Evolutionary conservation across 768 basidiomycete species (phyloP).

Genomic region (Aureoboletus auriporus): DNA sequence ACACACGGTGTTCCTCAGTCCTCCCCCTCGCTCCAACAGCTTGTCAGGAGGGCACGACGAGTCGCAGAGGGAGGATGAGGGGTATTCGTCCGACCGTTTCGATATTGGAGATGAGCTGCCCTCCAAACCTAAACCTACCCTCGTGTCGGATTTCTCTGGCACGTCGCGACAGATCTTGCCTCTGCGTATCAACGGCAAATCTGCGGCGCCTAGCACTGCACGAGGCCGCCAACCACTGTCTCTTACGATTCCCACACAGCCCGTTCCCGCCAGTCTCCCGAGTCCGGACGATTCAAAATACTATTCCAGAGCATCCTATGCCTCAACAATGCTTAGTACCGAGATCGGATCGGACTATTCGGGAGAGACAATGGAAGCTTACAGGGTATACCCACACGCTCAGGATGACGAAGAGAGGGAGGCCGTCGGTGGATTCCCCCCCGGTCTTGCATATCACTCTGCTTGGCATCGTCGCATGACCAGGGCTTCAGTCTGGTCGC

Average conservation of each 20-base stretch:
- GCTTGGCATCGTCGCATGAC: constrained; percentile 12
- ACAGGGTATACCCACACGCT: constrained; percentile 10
- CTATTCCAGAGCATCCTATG: background rate
- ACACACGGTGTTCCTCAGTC: background rate
- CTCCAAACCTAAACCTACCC: too few species aligned
- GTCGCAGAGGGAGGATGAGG: background rate
- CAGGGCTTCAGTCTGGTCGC: constrained; percentile 23
- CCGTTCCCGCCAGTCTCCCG: too few species aligned
- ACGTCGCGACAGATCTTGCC: background rate
- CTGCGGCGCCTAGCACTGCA: background rate
- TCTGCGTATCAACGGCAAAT: constrained; percentile 7
- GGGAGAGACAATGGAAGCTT: background rate
- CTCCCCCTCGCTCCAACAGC: background rate
- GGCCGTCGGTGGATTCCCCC: background rate
- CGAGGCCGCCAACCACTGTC: background rate
- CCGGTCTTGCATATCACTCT: background rate
- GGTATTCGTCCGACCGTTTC: background rate
- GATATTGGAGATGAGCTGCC: too few species aligned
- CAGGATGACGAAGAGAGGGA: background rate
- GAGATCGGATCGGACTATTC: constrained; percentile 5
- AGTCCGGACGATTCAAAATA: background rate
- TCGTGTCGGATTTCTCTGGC: background rate
- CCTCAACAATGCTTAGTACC: background rate
- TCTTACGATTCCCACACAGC: too few species aligned
- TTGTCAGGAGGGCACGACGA: background rate